These are phyloP conservation scores for Mycena chlorophos DNA, from an alignment of 768 basidiomycete species.

Conservation along the genomic window DNA sequence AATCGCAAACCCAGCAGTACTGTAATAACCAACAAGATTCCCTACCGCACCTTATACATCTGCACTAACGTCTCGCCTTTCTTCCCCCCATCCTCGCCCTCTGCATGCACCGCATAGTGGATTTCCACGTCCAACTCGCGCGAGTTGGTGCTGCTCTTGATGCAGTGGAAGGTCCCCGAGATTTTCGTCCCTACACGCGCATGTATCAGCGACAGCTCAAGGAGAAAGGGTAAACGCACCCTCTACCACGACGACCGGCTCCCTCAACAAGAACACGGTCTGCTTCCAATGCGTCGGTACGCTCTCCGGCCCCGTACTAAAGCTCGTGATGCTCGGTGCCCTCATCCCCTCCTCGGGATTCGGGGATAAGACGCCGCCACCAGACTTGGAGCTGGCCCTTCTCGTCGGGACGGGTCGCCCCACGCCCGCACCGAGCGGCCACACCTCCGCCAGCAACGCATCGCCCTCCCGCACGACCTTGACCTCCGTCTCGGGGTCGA, in stretches of 20 bases:
- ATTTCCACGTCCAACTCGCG: constrained; percentile 92
- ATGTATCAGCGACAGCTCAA: neutral
- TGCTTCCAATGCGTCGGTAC: constrained; percentile 97
- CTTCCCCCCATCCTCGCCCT: constrained; percentile 32
- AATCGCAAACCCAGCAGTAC: too few relatives aligned
- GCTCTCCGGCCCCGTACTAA: constrained; percentile 89
- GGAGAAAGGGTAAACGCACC: constrained; percentile 40
- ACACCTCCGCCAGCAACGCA: constrained; percentile 71
- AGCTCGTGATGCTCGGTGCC: constrained; percentile 53
- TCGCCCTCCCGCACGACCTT: constrained; percentile 59
- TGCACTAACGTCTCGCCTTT: constrained; percentile 62
- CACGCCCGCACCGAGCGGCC: constrained; percentile 57
- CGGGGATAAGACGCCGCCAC: neutral
- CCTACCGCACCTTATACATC: constrained; percentile 75
- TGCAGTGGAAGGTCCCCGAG: constrained; percentile 77
- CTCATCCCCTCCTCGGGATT: constrained; percentile 47
- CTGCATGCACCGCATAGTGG: constrained; percentile 60
- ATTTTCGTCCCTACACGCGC: constrained; percentile 62
- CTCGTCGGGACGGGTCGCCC: constrained; percentile 62
- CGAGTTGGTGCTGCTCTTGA: constrained; percentile 77
- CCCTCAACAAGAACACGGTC: constrained; percentile 80
- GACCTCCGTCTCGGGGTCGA: constrained; percentile 46
- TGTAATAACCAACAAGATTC: too few relatives aligned
- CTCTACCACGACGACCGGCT: constrained; percentile 75
- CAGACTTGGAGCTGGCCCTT: constrained; percentile 46